Evolutionary conservation across 257 asterid species (phyloP).

Genomic region (Lavandula angustifolia): DNA sequence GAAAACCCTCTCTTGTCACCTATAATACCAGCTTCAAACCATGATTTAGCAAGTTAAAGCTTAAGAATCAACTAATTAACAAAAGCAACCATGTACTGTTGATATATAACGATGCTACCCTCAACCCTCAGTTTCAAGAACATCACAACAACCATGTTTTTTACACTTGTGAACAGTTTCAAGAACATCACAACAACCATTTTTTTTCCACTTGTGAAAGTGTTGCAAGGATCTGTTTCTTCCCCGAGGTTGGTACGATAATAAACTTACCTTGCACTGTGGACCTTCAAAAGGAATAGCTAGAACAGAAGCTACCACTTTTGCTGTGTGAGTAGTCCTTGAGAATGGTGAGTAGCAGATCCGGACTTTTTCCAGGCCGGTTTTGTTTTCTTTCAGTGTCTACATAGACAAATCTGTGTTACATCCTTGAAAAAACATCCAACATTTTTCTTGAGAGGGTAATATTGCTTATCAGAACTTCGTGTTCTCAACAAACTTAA

Average conservation of each 20-base stretch:
- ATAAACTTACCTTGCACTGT: constrained; percentile 64
- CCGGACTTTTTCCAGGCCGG: constrained; percentile 59
- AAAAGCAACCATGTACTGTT: constrained; percentile 10
- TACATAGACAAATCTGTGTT: constrained; percentile 34
- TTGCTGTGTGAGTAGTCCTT: constrained; percentile 87
- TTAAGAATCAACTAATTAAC: constrained; percentile 4
- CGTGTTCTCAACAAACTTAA: constrained; percentile 13
- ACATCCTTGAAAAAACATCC: neutral
- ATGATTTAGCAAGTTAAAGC: constrained; percentile 16
- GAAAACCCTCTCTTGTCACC: neutral
- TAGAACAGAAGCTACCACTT: constrained; percentile 70
- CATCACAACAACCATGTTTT: neutral
- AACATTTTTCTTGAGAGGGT: constrained; percentile 5
- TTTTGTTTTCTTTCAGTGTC: constrained; percentile 55
- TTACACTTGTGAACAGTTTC: neutral
- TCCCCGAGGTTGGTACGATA: constrained; percentile 4
- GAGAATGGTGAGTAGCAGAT: constrained; percentile 96
- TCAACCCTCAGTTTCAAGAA: constrained; percentile 18
- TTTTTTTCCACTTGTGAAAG: neutral
- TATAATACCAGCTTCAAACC: constrained; percentile 13
- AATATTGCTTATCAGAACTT: neutral
- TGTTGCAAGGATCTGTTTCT: constrained; percentile 17
- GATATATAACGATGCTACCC: neutral
- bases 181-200: constrained; percentile 7
- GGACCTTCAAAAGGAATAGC: constrained; percentile 72